Evolutionary conservation across 257 asterid species (phyloP), one percentile per base, ranked within the genome.

Genomic region (Mitragyna speciosa): DNA sequence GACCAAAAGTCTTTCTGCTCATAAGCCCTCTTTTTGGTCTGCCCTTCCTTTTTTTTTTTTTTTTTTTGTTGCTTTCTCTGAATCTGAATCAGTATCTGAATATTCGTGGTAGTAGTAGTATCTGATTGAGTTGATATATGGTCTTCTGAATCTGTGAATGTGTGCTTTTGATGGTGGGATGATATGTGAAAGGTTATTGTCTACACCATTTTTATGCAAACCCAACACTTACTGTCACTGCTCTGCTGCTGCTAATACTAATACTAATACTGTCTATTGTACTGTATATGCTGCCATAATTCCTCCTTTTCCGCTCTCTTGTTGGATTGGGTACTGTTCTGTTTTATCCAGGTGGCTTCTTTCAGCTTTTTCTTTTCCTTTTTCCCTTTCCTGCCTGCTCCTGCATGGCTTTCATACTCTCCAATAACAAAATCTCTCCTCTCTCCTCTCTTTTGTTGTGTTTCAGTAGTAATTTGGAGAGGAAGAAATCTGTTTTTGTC

Each of bases 191-290:
- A 0, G 49, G 49, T 22, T 63, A 30, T 52, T 52, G 77, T 73
- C 72, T 72, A 43, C 79, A 72, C 79, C 79, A 76, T 61, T 76
- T 76, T 63, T 76, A 43, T 76, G 79, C 72, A 76, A 76, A 63
- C 79, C 79, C 79, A 76, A 45, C 72, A 63, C 72, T 11, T 7
- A 75, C 71, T 75, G 79, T 41, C 79, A 36, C 70, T 58, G 65
- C 65, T 7, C 64, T 39, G 28, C 48, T 43, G 36, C 72, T 72
- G 45, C 59, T 24, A 15, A 24, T 30, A 16, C 28, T 75, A 41
- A 41, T 20, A 45, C 49, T 45, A 45, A 19, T 24, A 43, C 30
- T 72, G 76, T 72, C 24, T 45, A 24, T 3, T 41, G 68, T 12
- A 36, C 14, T 67, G 7, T 33, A 16, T 31, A 2, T 12, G 43